These are phyloP conservation scores for Endocladia muricata DNA, from an alignment of 31 red algal species.

Conservation along the genomic window DNA sequence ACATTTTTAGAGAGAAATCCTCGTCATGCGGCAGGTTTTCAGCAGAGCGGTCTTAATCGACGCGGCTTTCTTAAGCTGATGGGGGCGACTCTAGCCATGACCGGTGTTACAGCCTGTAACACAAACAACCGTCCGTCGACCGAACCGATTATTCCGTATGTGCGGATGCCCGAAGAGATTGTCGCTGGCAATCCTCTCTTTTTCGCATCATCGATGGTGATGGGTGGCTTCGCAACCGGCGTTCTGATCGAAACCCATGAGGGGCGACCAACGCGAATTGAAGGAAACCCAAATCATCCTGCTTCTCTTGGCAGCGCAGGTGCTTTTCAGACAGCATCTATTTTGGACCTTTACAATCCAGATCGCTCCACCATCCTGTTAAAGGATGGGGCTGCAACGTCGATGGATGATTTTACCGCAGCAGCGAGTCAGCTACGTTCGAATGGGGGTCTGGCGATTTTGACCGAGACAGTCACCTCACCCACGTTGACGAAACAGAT, in stretches of 20 bases:
- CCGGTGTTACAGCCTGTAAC: neutral
- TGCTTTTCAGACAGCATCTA: neutral
- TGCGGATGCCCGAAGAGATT: neutral
- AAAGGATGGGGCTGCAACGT: neutral
- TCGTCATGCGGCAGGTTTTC: neutral
- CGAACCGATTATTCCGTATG: neutral
- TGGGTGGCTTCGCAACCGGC: neutral
- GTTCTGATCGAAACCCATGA: neutral
- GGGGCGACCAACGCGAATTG: neutral
- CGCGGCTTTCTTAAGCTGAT: conserved; percentile 1
- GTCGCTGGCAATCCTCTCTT: neutral
- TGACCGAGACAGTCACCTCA: neutral
- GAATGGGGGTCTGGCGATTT: neutral
- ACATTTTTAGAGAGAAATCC: neutral
- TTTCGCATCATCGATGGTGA: neutral
- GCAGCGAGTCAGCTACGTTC: neutral
- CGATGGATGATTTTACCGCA: neutral
- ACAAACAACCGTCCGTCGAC: neutral
- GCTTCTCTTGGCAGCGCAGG: neutral
- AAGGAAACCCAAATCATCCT: neutral
- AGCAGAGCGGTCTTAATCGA: neutral
- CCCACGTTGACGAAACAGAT: neutral
- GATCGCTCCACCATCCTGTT: neutral
- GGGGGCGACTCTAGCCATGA: neutral
- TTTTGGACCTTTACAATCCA: conserved; percentile 1